Conservation (phyloP, 148 eudicot species). For the Vaccinium macrocarpon region DNA sequence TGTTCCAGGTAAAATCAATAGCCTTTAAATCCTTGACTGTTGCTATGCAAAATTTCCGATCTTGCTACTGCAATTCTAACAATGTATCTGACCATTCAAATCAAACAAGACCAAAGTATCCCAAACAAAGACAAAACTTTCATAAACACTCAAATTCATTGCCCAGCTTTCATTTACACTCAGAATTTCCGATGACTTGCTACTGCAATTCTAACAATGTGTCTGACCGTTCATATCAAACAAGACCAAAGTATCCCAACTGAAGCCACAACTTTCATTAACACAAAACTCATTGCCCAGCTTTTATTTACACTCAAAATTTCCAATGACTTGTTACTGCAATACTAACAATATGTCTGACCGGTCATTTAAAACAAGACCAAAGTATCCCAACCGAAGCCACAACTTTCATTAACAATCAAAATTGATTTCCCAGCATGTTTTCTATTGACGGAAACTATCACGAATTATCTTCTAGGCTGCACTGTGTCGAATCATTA, state of each 20-base stretch:
- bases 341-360: not conserved
- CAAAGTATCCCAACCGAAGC: not conserved
- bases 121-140: not conserved
- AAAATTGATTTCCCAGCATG: not conserved
- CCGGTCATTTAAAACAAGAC: not conserved
- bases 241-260: not conserved
- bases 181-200: not conserved
- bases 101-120: not conserved
- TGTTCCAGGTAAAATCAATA: not conserved
- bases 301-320: not conserved
- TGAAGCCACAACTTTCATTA: not conserved
- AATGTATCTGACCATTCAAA: no score
- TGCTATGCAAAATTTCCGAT: not conserved
- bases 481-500: not conserved
- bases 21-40: not conserved
- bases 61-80: not conserved
- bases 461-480: not conserved
- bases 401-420: not conserved
- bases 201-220: not conserved
- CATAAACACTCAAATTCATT: not conserved
- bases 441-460: not conserved
- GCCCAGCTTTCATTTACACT: not conserved
- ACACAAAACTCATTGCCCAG: not conserved
- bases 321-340: not conserved
- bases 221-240: no score